Evolutionary conservation across 768 basidiomycete species (phyloP).

Genomic region (Mycena pura): DNA sequence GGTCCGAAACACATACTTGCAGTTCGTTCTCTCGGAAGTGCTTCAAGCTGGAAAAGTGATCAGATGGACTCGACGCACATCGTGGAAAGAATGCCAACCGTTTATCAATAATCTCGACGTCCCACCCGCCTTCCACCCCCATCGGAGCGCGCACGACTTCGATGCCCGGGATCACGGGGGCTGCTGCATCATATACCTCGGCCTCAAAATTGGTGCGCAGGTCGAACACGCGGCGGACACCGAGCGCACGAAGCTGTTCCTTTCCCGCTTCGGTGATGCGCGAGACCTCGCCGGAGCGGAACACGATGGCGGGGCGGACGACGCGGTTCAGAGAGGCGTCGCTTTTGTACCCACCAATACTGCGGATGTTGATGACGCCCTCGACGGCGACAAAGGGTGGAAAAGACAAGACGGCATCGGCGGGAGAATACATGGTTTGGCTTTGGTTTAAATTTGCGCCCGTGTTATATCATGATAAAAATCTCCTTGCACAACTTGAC

Average conservation of each 20-base stretch:
- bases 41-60: conserved; percentile 34
- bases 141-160: conserved; percentile 38
- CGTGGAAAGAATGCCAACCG: conserved; percentile 16
- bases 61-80: neutral
- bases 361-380: conserved; percentile 47
- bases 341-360: conserved; percentile 37
- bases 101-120: conserved; percentile 29
- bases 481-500: neutral
- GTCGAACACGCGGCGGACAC: conserved; percentile 47
- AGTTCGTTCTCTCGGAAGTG: conserved; percentile 33
- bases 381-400: conserved; percentile 48
- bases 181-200: conserved; percentile 35
- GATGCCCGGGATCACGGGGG: conserved; percentile 38
- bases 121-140: conserved; percentile 33
- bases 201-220: conserved; percentile 46
- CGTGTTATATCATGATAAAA: conserved; percentile 1
- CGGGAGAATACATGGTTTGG: neutral
- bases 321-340: neutral
- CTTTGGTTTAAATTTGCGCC: neutral
- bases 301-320: conserved; percentile 40
- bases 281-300: conserved; percentile 48
- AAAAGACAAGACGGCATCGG: conserved; percentile 19
- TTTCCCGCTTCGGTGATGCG: conserved; percentile 43
- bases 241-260: conserved; percentile 40
- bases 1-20: conserved; percentile 22